A percentile compares a stretch with the other conserved stretches of the same genome.
phyloP scores from a whole-genome alignment of 2,329 filamentous ascomycete genomes.

The Tolypocladium tropicale region DNA sequence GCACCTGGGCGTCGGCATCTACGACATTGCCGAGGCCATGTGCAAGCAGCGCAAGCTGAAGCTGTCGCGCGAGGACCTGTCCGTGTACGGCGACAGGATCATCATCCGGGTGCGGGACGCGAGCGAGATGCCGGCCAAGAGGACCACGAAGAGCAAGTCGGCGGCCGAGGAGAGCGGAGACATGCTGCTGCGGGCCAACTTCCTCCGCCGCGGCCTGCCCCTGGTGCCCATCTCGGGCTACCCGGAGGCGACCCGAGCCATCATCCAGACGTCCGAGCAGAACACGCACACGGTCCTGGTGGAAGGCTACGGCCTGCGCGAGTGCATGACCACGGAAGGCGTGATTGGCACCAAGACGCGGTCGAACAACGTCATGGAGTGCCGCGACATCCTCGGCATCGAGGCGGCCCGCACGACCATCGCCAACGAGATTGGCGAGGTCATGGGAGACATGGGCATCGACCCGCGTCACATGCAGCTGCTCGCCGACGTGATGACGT shows the following conservation, averaged over 20 bases:
- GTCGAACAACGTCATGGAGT: slow-evolving; percentile 88
- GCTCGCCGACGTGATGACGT: slow-evolving; percentile 96
- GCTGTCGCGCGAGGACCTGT: slow-evolving; percentile 55
- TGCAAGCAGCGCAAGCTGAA: slow-evolving; percentile 75
- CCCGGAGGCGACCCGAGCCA: slow-evolving; percentile 71
- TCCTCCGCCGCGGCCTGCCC: slow-evolving; percentile 73
- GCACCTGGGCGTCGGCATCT: slow-evolving; percentile 66
- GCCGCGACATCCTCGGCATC: slow-evolving; percentile 78
- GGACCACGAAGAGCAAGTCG: slow-evolving; percentile 34
- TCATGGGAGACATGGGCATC: slow-evolving; percentile 93
- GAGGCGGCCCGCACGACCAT: slow-evolving; percentile 89
- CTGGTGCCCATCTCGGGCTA: slow-evolving; percentile 84
- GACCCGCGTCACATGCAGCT: slow-evolving; percentile 97
- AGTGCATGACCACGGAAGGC: slow-evolving; percentile 89
- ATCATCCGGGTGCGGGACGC: slow-evolving; percentile 60
- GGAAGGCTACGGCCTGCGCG: slow-evolving; percentile 83
- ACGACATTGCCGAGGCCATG: slow-evolving; percentile 69
- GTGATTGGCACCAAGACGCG: slow-evolving; percentile 66
- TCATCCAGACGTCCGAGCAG: slow-evolving; percentile 72
- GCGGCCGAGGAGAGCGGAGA: slow-evolving; percentile 30
- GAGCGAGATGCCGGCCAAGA: slow-evolving; percentile 36
- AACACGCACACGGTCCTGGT: slow-evolving; percentile 68
- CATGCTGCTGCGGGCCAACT: slow-evolving; percentile 69
- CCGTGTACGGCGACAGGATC: slow-evolving; percentile 51
- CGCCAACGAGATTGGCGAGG: slow-evolving; percentile 72